Evolutionary conservation across 768 basidiomycete genomes (phyloP).

Genomic region (Exidia glandulosa): DNA sequence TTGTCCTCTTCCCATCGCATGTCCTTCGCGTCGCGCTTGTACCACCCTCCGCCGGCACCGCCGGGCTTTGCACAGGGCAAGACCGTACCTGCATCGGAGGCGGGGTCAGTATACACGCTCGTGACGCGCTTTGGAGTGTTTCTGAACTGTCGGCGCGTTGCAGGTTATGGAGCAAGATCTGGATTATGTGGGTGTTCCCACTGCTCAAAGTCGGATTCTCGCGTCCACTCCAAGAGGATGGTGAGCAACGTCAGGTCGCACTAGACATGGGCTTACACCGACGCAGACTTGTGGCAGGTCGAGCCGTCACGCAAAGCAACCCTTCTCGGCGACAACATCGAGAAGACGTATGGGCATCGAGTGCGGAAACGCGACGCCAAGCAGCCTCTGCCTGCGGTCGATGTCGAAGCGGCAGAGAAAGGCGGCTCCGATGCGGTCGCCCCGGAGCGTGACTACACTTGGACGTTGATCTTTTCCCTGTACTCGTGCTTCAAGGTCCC

Average conservation of each 20-base stretch:
- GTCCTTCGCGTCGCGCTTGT: not conserved
- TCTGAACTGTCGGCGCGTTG: not conserved
- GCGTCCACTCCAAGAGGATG: slow-evolving; percentile 46
- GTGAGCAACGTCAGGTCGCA: slow-evolving; percentile 16
- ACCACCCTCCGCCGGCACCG: slow-evolving; percentile 28
- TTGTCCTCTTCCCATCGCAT: too few relatives aligned
- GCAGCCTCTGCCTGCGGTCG: not conserved
- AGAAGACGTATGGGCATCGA: slow-evolving; percentile 35
- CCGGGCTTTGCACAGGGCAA: slow-evolving; percentile 37
- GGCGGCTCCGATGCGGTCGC: not conserved
- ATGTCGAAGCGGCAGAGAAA: not conserved
- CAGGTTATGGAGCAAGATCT: not conserved
- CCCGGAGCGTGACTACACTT: not conserved
- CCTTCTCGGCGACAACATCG: slow-evolving; percentile 30
- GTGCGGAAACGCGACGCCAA: slow-evolving; percentile 36
- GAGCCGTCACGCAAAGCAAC: slow-evolving; percentile 27
- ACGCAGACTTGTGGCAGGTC: slow-evolving; percentile 45
- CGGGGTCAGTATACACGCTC: not conserved
- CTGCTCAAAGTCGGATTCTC: slow-evolving; percentile 49
- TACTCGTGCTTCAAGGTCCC: not conserved
- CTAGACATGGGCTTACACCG: not conserved
- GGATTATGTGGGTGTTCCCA: slow-evolving; percentile 33
- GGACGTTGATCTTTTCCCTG: not conserved
- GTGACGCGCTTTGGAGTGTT: not conserved
- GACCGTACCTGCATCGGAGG: slow-evolving; percentile 30